phyloP scores from a whole-genome alignment of 2,329 filamentous ascomycete species.

The Talaromyces funiculosus region DNA sequence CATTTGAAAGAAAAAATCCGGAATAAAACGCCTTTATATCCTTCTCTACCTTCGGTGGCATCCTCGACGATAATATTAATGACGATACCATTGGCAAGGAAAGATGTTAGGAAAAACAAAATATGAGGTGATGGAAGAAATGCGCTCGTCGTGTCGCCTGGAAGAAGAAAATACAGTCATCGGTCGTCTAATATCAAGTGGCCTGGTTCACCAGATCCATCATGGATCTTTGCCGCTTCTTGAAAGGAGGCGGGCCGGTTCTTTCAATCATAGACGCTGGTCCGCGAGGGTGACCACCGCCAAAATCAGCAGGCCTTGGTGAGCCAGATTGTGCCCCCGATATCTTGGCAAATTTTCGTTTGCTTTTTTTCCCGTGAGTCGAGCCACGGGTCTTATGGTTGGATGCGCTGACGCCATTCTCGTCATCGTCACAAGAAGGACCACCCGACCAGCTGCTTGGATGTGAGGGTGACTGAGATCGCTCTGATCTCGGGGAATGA shows the following conservation, averaged over 20 bases:
- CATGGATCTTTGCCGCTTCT: slow-evolving; percentile 4
- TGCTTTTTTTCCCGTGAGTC: slow-evolving; percentile 5
- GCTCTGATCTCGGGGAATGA: neutral
- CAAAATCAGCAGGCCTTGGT: neutral
- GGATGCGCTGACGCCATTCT: neutral
- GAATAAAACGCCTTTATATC: neutral
- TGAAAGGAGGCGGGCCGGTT: neutral
- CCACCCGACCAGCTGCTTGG: neutral
- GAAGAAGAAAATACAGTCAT: neutral
- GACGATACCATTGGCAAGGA: neutral
- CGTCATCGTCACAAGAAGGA: neutral
- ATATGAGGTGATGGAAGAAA: neutral
- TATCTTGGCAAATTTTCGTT: neutral
- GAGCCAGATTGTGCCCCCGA: neutral
- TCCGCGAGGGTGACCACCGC: neutral
- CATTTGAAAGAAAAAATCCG: neutral
- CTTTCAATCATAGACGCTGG: slow-evolving; percentile 1
- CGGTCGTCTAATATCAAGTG: neutral
- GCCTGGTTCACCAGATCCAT: neutral
- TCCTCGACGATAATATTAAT: neutral
- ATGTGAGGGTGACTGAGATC: neutral
- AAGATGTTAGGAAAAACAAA: neutral
- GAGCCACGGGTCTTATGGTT: neutral
- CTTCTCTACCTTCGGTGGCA: neutral
- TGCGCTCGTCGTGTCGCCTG: neutral